A percentile compares a stretch with the other conserved stretches of the same genome.
Conservation (phyloP, 2,329 filamentous ascomycete genomes). For the Clonostachys rosea region DNA sequence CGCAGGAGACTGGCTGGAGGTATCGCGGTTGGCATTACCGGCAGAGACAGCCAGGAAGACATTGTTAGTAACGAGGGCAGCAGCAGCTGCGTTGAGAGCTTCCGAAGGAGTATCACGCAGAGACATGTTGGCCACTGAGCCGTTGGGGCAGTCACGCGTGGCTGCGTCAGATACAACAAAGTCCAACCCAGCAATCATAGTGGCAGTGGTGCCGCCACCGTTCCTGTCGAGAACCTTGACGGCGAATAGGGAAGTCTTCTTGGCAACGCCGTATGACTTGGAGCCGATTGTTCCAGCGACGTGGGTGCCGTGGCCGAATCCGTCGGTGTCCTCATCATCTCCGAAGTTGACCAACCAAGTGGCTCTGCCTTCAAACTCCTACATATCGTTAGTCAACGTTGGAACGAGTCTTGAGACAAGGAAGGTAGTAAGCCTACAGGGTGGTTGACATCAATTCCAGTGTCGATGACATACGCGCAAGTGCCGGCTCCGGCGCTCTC, state of each 20-base stretch:
- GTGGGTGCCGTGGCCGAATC: conserved; percentile 32
- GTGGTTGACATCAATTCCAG: conserved; percentile 30
- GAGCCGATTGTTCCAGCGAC: conserved; percentile 12
- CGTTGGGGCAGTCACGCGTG: conserved; percentile 10
- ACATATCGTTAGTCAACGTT: too few relatives aligned
- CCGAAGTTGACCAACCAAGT: conserved; percentile 28
- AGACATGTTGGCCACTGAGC: conserved; percentile 37
- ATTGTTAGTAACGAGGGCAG: conserved; percentile 8
- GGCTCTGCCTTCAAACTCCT: conserved; percentile 35
- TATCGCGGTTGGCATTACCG: conserved; percentile 7
- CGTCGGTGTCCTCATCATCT: conserved; percentile 26
- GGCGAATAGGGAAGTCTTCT: conserved; percentile 27
- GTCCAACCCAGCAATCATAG: conserved; percentile 18
- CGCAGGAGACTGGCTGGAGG: conserved; percentile 5
- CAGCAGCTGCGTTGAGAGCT: conserved; percentile 27
- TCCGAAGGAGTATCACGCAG: conserved; percentile 14
- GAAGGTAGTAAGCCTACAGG: conserved; percentile 15
- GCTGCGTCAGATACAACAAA: conserved; percentile 21
- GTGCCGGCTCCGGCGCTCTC: conserved; percentile 27
- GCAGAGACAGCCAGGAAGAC: conserved; percentile 10
- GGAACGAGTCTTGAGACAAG: not conserved
- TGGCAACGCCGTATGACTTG: conserved; percentile 20
- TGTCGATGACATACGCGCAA: conserved; percentile 39
- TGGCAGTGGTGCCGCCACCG: conserved; percentile 4
- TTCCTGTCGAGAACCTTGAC: conserved; percentile 28